Evolutionary conservation across 257 asterid genomes (phyloP).

Genomic region (Fraxinus pennsylvanica): DNA sequence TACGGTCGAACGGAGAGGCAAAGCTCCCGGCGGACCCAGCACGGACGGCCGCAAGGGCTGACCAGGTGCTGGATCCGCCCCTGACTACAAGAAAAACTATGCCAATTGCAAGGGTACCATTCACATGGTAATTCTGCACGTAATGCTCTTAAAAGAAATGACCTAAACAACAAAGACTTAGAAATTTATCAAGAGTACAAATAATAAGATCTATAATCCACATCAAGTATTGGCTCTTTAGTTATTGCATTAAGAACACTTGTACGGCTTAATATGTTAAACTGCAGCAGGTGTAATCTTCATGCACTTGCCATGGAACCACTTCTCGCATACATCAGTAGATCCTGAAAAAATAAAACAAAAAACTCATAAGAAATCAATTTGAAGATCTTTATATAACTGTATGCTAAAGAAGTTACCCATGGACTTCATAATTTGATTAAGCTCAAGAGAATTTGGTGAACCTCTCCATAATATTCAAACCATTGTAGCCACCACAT

Average conservation of each 20-base stretch:
- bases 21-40: too few species aligned
- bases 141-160: constrained; percentile 23
- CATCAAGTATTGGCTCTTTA: constrained; percentile 52
- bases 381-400: too few species aligned
- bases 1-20: too few species aligned
- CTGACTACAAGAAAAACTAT: neutral
- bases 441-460: too few species aligned
- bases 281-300: constrained; percentile 77
- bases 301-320: constrained; percentile 88
- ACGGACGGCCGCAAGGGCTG: too few species aligned
- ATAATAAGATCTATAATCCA: neutral
- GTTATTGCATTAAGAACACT: constrained; percentile 76
- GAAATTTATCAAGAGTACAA: neutral
- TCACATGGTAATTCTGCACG: constrained; percentile 33
- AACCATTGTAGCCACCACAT: too few species aligned
- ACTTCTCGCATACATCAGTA: constrained; percentile 63
- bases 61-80: too few species aligned
- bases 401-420: too few species aligned
- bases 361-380: too few species aligned
- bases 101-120: constrained; percentile 21
- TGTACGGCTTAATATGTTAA: constrained; percentile 69
- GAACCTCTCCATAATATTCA: too few species aligned
- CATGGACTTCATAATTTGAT: too few species aligned
- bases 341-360: too few species aligned
- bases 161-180: constrained; percentile 8